A percentile compares a stretch with the other conserved stretches of the same genome.
These are phyloP conservation scores for Corymbia citriodora DNA, from an alignment of 441 rosid species.

Conservation along the genomic window DNA sequence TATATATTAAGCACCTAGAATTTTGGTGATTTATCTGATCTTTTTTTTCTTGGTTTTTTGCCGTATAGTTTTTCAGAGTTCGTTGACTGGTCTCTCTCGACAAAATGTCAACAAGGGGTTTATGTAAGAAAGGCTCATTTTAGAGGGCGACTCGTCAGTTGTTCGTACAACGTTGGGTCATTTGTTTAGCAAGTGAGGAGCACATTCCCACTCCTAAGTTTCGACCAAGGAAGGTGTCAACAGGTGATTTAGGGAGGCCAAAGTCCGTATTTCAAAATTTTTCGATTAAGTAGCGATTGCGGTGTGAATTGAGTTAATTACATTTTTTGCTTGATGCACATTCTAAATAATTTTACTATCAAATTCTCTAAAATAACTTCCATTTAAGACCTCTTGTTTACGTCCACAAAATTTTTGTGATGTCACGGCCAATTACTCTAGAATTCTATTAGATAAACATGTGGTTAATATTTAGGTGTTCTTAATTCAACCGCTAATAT, in stretches of 20 bases:
- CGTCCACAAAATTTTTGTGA: background rate
- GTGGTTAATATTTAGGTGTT: background rate
- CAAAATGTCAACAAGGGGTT: background rate
- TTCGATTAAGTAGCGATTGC: background rate
- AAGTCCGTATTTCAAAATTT: background rate
- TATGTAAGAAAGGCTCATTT: background rate
- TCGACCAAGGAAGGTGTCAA: background rate
- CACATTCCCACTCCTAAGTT: background rate
- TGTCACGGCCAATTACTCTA: accelerated
- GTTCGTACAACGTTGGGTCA: background rate
- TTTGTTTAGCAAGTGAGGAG: background rate
- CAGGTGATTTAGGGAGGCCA: background rate
- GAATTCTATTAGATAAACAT: background rate
- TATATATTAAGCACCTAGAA: background rate
- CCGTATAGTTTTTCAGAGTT: background rate
- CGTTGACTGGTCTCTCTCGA: background rate
- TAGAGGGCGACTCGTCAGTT: background rate
- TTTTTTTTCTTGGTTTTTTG: background rate
- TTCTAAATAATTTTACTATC: background rate
- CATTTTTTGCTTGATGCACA: background rate
- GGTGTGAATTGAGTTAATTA: background rate
- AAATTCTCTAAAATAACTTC: background rate
- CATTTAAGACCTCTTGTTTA: background rate
- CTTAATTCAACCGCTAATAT: background rate
- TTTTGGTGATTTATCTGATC: background rate